Conservation (phyloP, 2,329 filamentous ascomycete genomes). For the Thielaviopsis euricoi region DNA sequence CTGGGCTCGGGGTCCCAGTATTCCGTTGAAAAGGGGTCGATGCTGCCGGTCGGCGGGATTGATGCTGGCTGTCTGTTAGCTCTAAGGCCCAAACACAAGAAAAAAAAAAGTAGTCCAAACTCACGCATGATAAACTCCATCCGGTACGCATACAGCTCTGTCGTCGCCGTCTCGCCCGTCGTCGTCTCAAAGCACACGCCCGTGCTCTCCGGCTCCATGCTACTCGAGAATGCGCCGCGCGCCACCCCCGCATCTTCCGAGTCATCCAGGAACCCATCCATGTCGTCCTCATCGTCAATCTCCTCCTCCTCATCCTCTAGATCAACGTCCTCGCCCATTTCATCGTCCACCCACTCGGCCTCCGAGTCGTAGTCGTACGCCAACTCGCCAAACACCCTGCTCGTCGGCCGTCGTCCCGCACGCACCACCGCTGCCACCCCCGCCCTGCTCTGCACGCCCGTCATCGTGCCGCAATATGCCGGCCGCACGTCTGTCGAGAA, state of each 20-base stretch:
- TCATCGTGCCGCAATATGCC: constrained; percentile 58
- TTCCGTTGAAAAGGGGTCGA: constrained; percentile 68
- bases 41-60: constrained; percentile 34
- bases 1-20: constrained; percentile 52
- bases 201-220: constrained; percentile 59
- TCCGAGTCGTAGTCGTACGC: constrained; percentile 80
- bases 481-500: constrained; percentile 52
- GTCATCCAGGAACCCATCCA: constrained; percentile 82
- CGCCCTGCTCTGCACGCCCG: constrained; percentile 34
- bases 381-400: constrained; percentile 37
- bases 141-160: constrained; percentile 41
- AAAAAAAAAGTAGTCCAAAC: constrained; percentile 16
- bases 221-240: constrained; percentile 44
- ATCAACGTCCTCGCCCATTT: constrained; percentile 49
- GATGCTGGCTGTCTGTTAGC: constrained; percentile 21
- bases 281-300: constrained; percentile 61
- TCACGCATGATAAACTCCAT: constrained; percentile 62
- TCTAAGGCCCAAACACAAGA: constrained; percentile 11
- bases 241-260: constrained; percentile 50
- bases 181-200: constrained; percentile 71
- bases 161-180: constrained; percentile 28
- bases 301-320: constrained; percentile 54
- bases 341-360: constrained; percentile 68
- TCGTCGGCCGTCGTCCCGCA: constrained; percentile 37
- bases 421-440: constrained; percentile 29